Conservation (phyloP, 306 rosid genomes). For the Cicer judaicum region DNA sequence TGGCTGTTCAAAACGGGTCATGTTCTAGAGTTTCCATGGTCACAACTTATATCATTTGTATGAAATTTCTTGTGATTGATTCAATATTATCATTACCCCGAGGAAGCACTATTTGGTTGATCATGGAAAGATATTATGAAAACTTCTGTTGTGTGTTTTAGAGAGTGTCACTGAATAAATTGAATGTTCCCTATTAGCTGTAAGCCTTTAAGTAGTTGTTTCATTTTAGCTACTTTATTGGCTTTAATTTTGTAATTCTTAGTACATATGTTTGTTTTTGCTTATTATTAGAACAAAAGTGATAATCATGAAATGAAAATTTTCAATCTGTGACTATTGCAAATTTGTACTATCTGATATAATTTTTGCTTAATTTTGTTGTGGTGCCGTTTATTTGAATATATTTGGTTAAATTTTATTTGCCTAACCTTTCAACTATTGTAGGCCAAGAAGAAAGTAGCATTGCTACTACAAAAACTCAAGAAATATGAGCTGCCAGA, state of each 20-base stretch:
- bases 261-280: background rate
- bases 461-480: conserved; percentile 87
- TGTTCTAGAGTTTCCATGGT: conserved; percentile 15
- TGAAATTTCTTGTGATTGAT: conserved; percentile 2
- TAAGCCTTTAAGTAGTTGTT: conserved; percentile 13
- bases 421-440: conserved; percentile 38
- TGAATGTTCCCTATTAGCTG: conserved; percentile 11
- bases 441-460: conserved; percentile 97
- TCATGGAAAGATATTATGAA: background rate
- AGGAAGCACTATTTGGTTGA: conserved; percentile 12
- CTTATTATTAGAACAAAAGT: background rate
- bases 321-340: conserved; percentile 17
- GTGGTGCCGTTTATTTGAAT: conserved; percentile 12
- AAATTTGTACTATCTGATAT: conserved; percentile 12
- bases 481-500: conserved; percentile 97
- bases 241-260: conserved; percentile 20
- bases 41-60: conserved; percentile 12
- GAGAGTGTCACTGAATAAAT: background rate
- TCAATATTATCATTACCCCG: conserved; percentile 18
- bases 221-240: conserved; percentile 28
- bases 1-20: conserved; percentile 2
- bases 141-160: background rate
- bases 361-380: conserved; percentile 16
- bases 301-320: conserved; percentile 19
- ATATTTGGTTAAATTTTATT: conserved; percentile 38